Evolutionary conservation across 192 early-diverging fungal species (phyloP).

Genomic region (Chytriomyces confervae): DNA sequence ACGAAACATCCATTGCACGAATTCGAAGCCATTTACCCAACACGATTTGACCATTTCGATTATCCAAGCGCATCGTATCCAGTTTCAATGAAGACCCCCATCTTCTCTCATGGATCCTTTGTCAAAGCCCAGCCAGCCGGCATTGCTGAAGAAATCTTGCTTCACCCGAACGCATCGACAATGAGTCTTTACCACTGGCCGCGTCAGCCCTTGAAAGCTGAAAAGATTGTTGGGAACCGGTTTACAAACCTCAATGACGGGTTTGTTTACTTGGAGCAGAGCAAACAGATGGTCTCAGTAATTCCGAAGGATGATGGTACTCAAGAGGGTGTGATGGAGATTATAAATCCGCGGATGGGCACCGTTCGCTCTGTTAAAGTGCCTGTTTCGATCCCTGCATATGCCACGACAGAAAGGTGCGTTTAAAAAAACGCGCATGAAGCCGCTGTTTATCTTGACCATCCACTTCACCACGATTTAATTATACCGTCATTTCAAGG

Average conservation of each 20-base stretch:
- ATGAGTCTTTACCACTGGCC: constrained; percentile 8
- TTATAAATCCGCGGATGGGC: constrained; percentile 13
- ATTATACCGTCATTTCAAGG: too few species aligned
- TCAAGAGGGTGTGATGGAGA: constrained; percentile 28
- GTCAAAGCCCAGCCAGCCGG: constrained; percentile 1
- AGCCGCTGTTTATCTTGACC: neutral
- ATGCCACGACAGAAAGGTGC: neutral
- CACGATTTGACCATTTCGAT: constrained; percentile 29
- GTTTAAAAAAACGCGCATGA: neutral
- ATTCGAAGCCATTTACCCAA: neutral
- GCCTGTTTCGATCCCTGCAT: constrained; percentile 19
- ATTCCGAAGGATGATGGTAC: constrained; percentile 24
- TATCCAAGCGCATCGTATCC: constrained; percentile 16
- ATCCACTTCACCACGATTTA: too few species aligned
- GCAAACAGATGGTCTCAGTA: constrained; percentile 20
- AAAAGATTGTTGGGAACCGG: neutral
- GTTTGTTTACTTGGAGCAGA: constrained; percentile 8
- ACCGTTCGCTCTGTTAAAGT: constrained; percentile 13
- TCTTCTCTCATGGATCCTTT: constrained; percentile 4
- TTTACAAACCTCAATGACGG: neutral
- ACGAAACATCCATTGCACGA: neutral
- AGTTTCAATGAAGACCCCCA: neutral
- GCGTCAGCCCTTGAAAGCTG: neutral
- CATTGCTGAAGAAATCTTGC: neutral
- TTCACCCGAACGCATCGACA: neutral